Evolutionary conservation across 768 basidiomycete genomes (phyloP), one percentile per base, ranked within the genome.

Genomic region (Daedaleopsis sinensis): DNA sequence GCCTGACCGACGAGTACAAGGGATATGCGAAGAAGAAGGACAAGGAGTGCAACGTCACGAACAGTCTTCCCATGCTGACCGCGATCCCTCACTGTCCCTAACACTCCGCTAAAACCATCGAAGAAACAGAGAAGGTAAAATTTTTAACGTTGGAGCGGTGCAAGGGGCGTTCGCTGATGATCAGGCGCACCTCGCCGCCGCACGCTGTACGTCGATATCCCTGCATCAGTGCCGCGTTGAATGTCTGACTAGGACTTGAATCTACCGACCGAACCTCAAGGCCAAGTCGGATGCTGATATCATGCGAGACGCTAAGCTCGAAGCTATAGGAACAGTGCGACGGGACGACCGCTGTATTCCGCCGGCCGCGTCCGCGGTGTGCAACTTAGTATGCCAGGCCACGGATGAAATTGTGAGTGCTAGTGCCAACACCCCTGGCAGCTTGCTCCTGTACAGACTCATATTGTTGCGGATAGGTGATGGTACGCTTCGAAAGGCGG

Each of bases 401-500:
- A 97, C 95, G 10, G 96, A 98, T 65, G 94, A 97, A 71, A 71
- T 90, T 76, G 94, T 94, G 62, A 61, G 87, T 78, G 18, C 53
- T 35, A n/a, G 23, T 53, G 38, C 8, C 13, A 21, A 18, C 0
- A 21, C 36, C n/a, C n/a, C n/a, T n/a, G n/a, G n/a, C n/a, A n/a
- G n/a, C n/a, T n/a, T n/a, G n/a, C n/a, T 44, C 13, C 27, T 24
- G 32, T 24, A 8, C 52, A 27, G 16, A 56, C 21, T 27, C 12
- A 47, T 37, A 43, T 62, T 58, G 46, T 50, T 21, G 48, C 37
- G 11, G 18, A 12, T 65, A 93, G 91, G 92, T 93, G 56, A 92
- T 95, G 92, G 94, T 96, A 74, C 86, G 96, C 36, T 98, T 98
- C 82, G 98, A 96, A 82, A 97, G 98, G 77, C 80, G 95, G 59